These are phyloP conservation scores for Bothriochloa decipiens DNA, from an alignment of 176 grass and related monocot species.

Conservation along the genomic window DNA sequence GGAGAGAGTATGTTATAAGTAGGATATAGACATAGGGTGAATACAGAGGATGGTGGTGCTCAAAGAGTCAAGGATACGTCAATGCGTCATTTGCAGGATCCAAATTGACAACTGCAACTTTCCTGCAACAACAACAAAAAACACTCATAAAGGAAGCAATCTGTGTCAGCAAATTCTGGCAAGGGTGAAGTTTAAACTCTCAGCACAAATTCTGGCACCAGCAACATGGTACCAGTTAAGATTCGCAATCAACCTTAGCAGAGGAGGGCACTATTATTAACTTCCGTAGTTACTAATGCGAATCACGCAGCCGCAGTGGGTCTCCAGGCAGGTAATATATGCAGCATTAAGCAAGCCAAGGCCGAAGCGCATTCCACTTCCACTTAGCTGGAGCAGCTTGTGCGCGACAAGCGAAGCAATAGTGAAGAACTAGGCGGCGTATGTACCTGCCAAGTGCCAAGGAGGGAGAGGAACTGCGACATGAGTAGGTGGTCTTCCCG, in stretches of 20 bases:
- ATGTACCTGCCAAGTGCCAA: constrained; percentile 78
- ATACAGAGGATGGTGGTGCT: not conserved
- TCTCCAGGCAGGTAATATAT: not conserved
- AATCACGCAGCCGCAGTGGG: not conserved
- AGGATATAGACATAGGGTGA: not conserved
- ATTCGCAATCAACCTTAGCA: not conserved
- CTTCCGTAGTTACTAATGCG: not conserved
- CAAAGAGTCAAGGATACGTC: constrained; percentile 70
- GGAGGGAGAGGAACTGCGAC: constrained; percentile 82
- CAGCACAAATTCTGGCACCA: not conserved
- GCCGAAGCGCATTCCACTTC: not conserved
- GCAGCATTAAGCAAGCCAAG: not conserved
- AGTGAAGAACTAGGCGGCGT: not conserved
- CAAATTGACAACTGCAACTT: constrained; percentile 87
- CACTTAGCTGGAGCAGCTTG: not conserved
- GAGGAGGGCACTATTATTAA: not conserved
- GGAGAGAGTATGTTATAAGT: not conserved
- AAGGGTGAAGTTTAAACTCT: not conserved
- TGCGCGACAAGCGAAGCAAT: not conserved
- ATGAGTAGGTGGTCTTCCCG: constrained; percentile 97
- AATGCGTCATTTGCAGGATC: constrained; percentile 85
- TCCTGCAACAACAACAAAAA: constrained; percentile 44
- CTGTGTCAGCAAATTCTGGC: not conserved
- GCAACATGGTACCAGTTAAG: not conserved
- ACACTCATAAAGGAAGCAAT: not conserved